Percentiles rank a stretch among this genome's conserved stretches.
These are phyloP conservation scores for Sorghum bicolor DNA, from an alignment of 176 grass and related monocot species.

Conservation along the genomic window Sorghum_bicolor_NCBIv3 NC_012878.2:17702501-17703000, in stretches of 20 bases:
- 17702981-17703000: conserved; percentile 66
- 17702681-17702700: conserved; percentile 38
- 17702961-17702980: conserved; percentile 53
- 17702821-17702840: conserved; percentile 6
- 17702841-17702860: conserved; percentile 22
- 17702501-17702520: conserved; percentile 86
- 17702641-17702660: conserved; percentile 62
- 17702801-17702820: conserved; percentile 12
- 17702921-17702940: conserved; percentile 30
- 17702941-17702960: conserved; percentile 35
- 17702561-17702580: conserved; percentile 69
- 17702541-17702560: conserved; percentile 66
- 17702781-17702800: neutral
- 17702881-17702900: conserved; percentile 40
- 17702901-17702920: conserved; percentile 34
- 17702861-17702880: neutral
- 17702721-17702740: conserved; percentile 16
- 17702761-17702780: conserved; percentile 19
- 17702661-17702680: conserved; percentile 58
- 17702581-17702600: conserved; percentile 70
- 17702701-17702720: conserved; percentile 36
- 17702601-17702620: conserved; percentile 39
- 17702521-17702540: conserved; percentile 74
- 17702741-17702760: conserved; percentile 21
- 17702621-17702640: conserved; percentile 72